Evolutionary conservation across 2,329 filamentous ascomycete species (phyloP).

Genomic region (Diaporthe eres): DNA sequence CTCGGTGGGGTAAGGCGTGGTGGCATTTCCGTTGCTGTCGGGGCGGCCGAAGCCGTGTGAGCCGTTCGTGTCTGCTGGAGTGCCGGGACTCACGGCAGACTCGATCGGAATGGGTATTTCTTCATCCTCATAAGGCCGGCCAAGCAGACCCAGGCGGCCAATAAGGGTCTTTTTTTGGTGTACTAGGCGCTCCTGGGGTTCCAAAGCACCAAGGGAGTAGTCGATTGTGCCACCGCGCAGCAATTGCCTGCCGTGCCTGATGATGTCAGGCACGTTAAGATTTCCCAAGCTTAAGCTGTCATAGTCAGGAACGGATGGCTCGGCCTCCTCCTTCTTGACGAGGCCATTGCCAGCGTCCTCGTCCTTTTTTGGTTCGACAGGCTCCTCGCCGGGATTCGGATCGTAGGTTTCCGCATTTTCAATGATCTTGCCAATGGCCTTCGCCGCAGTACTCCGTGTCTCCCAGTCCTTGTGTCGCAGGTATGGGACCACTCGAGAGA

Average conservation of each 20-base stretch:
- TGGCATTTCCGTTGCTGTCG: constrained; percentile 51
- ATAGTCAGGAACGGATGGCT: constrained; percentile 60
- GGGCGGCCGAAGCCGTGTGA: constrained; percentile 52
- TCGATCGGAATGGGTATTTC: constrained; percentile 78
- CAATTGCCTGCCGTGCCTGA: constrained; percentile 87
- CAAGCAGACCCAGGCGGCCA: constrained; percentile 85
- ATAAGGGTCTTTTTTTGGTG: constrained; percentile 92
- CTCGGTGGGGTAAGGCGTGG: constrained; percentile 64
- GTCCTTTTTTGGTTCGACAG: constrained; percentile 60
- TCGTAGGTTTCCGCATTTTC: constrained; percentile 90
- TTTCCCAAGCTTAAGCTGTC: constrained; percentile 79
- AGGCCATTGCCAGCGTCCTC: constrained; percentile 57
- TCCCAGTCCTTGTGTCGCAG: constrained; percentile 97
- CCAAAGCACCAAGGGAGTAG: constrained; percentile 84
- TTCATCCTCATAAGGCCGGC: constrained; percentile 88
- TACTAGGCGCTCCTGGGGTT: constrained; percentile 83
- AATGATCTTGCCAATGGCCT: constrained; percentile 94
- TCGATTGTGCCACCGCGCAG: constrained; percentile 90
- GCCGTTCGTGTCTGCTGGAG: constrained; percentile 57
- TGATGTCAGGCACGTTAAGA: constrained; percentile 83
- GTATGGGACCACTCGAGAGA: constrained; percentile 95
- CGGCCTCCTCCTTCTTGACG: constrained; percentile 61
- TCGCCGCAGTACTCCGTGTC: constrained; percentile 91
- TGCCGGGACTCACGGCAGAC: constrained; percentile 60
- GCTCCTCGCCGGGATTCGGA: constrained; percentile 82